Percentiles rank a stretch among this genome's conserved stretches.
Conservation (phyloP, 2,329 filamentous ascomycete genomes). For the Clarireedia monteithiana region DNA sequence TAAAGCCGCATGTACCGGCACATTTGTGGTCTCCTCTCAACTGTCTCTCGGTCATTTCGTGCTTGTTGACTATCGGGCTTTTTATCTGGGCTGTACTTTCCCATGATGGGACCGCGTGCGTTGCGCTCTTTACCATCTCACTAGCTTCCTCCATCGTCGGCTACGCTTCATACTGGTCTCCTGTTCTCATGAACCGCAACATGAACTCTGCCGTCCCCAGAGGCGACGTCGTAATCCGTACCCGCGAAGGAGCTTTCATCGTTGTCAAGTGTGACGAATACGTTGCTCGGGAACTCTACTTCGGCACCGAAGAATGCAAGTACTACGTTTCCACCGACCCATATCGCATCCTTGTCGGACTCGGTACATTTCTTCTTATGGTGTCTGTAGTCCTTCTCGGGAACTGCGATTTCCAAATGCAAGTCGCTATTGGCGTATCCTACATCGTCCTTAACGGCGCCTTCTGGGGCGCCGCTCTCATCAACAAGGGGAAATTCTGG, state of each 20-base stretch:
- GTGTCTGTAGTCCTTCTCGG: constrained; percentile 51
- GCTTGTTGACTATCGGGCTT: constrained; percentile 40
- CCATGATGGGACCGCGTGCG: constrained; percentile 42
- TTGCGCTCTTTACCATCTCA: constrained; percentile 45
- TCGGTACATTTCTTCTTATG: constrained; percentile 55
- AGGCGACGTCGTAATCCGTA: constrained; percentile 55
- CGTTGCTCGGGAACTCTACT: constrained; percentile 55
- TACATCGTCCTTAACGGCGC: constrained; percentile 53
- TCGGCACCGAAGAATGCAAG: constrained; percentile 50
- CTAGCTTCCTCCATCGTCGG: constrained; percentile 46
- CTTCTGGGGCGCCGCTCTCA: constrained; percentile 40
- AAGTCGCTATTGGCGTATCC: constrained; percentile 48
- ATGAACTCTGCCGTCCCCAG: constrained; percentile 38
- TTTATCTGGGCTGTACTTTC: constrained; percentile 36
- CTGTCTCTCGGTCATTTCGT: constrained; percentile 44
- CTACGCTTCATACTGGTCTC: constrained; percentile 50
- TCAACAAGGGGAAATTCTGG: constrained; percentile 43
- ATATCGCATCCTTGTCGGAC: constrained; percentile 47
- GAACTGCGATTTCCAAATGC: constrained; percentile 53
- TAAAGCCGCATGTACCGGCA: constrained; percentile 42
- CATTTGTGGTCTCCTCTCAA: constrained; percentile 44
- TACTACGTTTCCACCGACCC: constrained; percentile 40
- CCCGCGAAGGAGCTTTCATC: constrained; percentile 51
- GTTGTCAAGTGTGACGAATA: constrained; percentile 50
- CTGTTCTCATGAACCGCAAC: constrained; percentile 44